These are phyloP conservation scores for Athelia sp. DNA, from an alignment of 1,284 basidiomycete genomes.

Conservation along the genomic window DNA sequence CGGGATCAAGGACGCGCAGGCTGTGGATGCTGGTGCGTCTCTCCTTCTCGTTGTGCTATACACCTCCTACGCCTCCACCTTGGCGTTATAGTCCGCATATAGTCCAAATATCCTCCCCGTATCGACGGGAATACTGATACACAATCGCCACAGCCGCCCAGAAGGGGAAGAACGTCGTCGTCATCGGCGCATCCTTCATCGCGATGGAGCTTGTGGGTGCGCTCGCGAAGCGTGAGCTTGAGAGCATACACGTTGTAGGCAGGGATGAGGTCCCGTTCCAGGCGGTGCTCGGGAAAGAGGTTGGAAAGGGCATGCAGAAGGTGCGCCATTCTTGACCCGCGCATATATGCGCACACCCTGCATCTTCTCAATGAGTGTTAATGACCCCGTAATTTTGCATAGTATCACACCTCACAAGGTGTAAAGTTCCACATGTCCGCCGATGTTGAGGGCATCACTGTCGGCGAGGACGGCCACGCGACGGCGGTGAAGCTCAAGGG, in stretches of 20 bases:
- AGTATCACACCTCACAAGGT: conserved; percentile 78
- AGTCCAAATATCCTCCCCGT: too few species aligned
- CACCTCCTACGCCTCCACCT: neutral
- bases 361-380: neutral
- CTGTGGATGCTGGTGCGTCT: conserved; percentile 63
- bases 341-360: neutral
- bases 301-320: conserved; percentile 80
- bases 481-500: conserved; percentile 69
- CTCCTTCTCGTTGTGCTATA: too few species aligned
- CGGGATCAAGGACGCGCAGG: conserved; percentile 67
- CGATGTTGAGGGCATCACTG: conserved; percentile 71
- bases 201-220: conserved; percentile 88
- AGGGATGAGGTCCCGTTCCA: conserved; percentile 86
- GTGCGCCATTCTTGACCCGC: conserved; percentile 27
- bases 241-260: conserved; percentile 79
- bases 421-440: conserved; percentile 81
- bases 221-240: conserved; percentile 69
- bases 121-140: neutral
- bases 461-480: conserved; percentile 45
- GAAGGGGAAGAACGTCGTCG: conserved; percentile 74
- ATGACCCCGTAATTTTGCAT: too few species aligned
- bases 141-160: conserved; percentile 36
- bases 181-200: conserved; percentile 92
- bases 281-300: conserved; percentile 72
- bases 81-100: too few species aligned